These are phyloP conservation scores for Pleurotus ostreatus DNA, from an alignment of 768 basidiomycete species.

Conservation along the genomic window DNA sequence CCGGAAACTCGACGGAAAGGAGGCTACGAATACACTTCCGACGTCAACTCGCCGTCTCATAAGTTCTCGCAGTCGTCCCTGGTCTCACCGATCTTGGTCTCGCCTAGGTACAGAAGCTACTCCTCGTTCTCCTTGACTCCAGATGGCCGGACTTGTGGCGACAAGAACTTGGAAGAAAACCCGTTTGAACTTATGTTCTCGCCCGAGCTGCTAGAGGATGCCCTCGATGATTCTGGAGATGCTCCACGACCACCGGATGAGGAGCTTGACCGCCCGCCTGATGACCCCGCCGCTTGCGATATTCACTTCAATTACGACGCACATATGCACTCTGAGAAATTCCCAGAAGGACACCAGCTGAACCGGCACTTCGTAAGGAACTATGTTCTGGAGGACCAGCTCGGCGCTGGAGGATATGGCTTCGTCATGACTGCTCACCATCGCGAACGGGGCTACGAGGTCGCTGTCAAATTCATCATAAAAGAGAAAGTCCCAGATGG, in stretches of 20 bases:
- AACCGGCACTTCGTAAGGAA: conserved; percentile 52
- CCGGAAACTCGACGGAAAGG: neutral
- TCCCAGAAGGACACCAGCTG: conserved; percentile 59
- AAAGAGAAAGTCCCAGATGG: conserved; percentile 63
- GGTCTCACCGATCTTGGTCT: neutral
- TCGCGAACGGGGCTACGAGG: conserved; percentile 55
- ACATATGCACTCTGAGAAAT: conserved; percentile 27
- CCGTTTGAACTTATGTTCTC: conserved; percentile 2
- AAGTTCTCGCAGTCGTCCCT: conserved; percentile 2
- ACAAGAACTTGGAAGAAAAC: neutral
- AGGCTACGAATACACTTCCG: neutral
- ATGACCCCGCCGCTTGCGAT: neutral
- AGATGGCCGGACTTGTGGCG: neutral
- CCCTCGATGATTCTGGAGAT: neutral
- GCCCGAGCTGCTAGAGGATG: neutral
- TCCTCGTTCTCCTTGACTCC: neutral
- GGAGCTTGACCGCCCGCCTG: neutral
- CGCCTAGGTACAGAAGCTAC: neutral
- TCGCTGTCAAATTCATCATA: conserved; percentile 94
- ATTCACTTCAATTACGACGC: conserved; percentile 28
- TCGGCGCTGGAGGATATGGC: conserved; percentile 91
- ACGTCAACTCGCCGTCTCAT: neutral
- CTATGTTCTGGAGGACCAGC: conserved; percentile 68
- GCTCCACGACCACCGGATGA: neutral
- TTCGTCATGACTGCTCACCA: conserved; percentile 89